Evolutionary conservation across 805 yeast genomes (phyloP), one percentile per base, ranked within the genome.

Genomic region (Kregervanrija fluxuum): DNA sequence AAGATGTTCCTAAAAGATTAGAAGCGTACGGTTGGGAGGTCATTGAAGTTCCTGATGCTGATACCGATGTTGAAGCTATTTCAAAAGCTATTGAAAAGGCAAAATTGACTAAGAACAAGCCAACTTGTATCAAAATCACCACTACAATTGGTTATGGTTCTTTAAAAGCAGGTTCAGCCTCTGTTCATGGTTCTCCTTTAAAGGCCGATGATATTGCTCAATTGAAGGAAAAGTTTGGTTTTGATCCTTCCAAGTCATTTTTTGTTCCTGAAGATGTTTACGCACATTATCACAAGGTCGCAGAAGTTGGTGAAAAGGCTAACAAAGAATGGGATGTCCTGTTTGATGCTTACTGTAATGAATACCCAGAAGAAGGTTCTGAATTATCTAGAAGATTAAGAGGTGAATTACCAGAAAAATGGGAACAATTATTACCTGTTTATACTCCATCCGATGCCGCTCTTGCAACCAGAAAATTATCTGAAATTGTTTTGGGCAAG

Each of bases 91-190:
- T 91, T 57, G 86, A 73, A 50, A 77, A 79, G 61, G 97, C 96
- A 56, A 82, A 88, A 77, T 69, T 73, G 64, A 75, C 82, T 54
- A 69, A 70, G 42, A 76, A 82, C 69, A 88, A 89, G 77, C 99
- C 99, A 68, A 78, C 96, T 49, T 74, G 88, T 66, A 85, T 91
- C 66, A 82, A 88, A 69, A 73, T 91, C 64, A 77, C 80, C 62
- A 93, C 99, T 60, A 85, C 86, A 64, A 91, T 91, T 60, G 99
- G 98, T 67, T 90, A 64, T 72, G 98, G 99, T 62, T 93, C 98
- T 42, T 65, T 80, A 58, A 69, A 73, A 53, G 79, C 77, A 57
- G 98, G 98, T 59, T 79, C 96, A 50, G 91, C 85, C 69, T 73
- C 83, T 57, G 98, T 93, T 46, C 99, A 93, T 71, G 99, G 99